Evolutionary conservation across 495 filamentous ascomycete species (phyloP).

Genomic region (Aspergillus biplanus): DNA sequence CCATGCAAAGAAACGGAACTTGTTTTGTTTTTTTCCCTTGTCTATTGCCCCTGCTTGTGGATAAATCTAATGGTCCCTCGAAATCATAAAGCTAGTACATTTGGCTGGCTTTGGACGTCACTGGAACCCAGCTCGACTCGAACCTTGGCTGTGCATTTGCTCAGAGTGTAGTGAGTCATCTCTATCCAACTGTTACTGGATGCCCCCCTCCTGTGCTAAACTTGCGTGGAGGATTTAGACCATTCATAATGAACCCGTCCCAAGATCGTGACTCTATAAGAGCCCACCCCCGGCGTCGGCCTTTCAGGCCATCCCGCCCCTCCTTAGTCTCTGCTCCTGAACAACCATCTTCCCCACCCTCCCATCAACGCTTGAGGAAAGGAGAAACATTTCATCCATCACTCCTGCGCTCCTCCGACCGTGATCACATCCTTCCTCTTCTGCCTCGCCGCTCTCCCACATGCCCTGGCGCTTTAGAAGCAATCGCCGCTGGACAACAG

Average conservation of each 20-base stretch:
- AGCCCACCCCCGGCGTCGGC: slow-evolving; percentile 29
- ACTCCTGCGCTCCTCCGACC: slow-evolving; percentile 43
- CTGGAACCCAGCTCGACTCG: slow-evolving; percentile 7
- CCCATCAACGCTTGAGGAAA: slow-evolving; percentile 46
- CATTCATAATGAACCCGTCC: slow-evolving; percentile 16
- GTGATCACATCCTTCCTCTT: slow-evolving; percentile 50
- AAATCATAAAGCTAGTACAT: neutral
- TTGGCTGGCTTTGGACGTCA: slow-evolving; percentile 2
- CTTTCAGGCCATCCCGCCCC: slow-evolving; percentile 36
- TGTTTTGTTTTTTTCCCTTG: neutral
- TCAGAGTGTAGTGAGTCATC: slow-evolving; percentile 18
- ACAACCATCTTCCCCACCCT: slow-evolving; percentile 14
- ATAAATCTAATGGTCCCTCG: slow-evolving; percentile 1
- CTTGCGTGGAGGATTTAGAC: slow-evolving; percentile 4
- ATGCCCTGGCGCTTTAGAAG: slow-evolving; percentile 46
- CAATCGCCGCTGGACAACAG: slow-evolving; percentile 50
- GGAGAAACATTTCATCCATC: slow-evolving; percentile 57
- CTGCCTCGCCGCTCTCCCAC: slow-evolving; percentile 56
- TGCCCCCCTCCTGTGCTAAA: slow-evolving; percentile 15
- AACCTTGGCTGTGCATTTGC: slow-evolving; percentile 18
- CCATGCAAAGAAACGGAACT: neutral
- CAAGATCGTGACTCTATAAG: slow-evolving; percentile 21
- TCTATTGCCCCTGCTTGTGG: neutral
- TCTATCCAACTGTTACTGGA: slow-evolving; percentile 6
- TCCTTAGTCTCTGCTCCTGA: slow-evolving; percentile 30